These are phyloP conservation scores for Arthrobotrys entomopaga DNA, from an alignment of 2,329 filamentous ascomycete genomes.

Conservation along the genomic window DNA sequence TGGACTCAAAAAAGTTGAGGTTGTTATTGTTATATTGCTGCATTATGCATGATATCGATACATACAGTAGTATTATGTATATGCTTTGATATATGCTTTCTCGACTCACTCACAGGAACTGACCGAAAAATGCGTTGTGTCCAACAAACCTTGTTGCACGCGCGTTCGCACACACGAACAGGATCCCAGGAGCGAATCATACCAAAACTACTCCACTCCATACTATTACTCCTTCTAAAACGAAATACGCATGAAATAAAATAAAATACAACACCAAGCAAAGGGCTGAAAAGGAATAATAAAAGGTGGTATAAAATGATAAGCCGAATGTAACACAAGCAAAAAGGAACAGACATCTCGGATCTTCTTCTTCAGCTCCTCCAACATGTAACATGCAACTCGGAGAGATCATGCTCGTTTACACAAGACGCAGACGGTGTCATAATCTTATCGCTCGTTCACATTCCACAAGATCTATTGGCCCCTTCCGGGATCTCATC, in stretches of 20 bases:
- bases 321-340: background rate
- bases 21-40: too few relatives aligned
- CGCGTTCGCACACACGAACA: background rate
- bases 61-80: too few relatives aligned
- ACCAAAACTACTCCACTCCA: too few relatives aligned
- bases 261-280: background rate
- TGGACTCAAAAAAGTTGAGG: too few relatives aligned
- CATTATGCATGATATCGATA: too few relatives aligned
- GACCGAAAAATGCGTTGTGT: slow-evolving; percentile 29
- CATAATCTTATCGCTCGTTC: background rate
- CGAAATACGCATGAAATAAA: too few relatives aligned
- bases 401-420: background rate
- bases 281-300: slow-evolving; percentile 10
- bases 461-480: slow-evolving; percentile 25
- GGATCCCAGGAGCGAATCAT: slow-evolving; percentile 15
- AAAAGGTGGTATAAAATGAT: slow-evolving; percentile 1
- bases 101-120: background rate
- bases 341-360: background rate
- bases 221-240: too few relatives aligned
- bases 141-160: slow-evolving; percentile 21
- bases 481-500: slow-evolving; percentile 10
- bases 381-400: background rate
- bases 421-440: background rate
- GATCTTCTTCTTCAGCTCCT: too few relatives aligned
- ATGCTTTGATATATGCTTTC: background rate